Evolutionary conservation across 805 yeast genomes (phyloP).

Genomic region (Metschnikowia lachancei): DNA sequence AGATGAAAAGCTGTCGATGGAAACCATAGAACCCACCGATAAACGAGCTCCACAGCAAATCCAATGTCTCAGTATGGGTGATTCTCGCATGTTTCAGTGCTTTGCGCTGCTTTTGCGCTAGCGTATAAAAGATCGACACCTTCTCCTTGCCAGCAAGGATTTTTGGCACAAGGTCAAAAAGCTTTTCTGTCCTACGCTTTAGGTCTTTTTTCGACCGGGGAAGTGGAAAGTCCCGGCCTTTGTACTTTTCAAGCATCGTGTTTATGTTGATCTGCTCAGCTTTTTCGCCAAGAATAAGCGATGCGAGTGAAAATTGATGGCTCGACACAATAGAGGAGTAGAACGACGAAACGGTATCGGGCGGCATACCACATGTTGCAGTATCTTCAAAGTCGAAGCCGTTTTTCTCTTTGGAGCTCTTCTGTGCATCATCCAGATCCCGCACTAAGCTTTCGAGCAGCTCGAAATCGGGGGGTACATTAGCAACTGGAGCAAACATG

Average conservation of each 20-base stretch:
- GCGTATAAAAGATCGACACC: conserved; percentile 48
- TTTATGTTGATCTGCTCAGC: conserved; percentile 7
- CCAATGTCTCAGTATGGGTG: conserved; percentile 46
- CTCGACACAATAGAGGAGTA: no score
- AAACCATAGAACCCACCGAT: conserved; percentile 62
- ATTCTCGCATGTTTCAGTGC: conserved; percentile 43
- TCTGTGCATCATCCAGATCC: no score
- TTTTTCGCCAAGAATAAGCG: conserved; percentile 1
- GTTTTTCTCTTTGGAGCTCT: no score
- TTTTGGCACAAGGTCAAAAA: conserved; percentile 29
- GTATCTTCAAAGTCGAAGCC: no score
- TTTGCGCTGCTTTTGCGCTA: conserved; percentile 44
- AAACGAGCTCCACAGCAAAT: conserved; percentile 45
- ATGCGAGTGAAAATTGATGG: conserved; percentile 1
- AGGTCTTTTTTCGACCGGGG: conserved; percentile 32
- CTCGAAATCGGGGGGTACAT: conserved; percentile 2
- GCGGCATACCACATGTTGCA: no score
- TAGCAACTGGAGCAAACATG: not conserved
- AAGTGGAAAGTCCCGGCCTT: conserved; percentile 20
- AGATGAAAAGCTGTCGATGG: conserved; percentile 52
- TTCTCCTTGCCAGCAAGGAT: conserved; percentile 43
- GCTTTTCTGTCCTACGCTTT: conserved; percentile 20
- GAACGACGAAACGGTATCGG: no score
- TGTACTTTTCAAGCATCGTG: conserved; percentile 15
- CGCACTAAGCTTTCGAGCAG: conserved; percentile 7